Evolutionary conservation across 1,139 yeast genomes (phyloP), one percentile per base, ranked within the genome.

Genomic region (Diutina catenulata): DNA sequence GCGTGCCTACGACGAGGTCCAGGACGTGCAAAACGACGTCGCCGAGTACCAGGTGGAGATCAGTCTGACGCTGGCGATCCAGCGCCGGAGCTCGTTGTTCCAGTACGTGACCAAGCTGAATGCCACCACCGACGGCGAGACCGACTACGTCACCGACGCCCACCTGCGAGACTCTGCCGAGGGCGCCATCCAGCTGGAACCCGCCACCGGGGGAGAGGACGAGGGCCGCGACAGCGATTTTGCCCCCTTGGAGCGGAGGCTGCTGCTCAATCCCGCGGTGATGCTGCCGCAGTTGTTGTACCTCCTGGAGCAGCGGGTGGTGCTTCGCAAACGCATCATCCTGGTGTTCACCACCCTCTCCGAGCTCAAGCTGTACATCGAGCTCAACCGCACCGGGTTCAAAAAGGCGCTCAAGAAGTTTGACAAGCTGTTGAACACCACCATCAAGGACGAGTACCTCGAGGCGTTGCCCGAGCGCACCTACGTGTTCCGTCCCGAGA

Each of bases 371-470:
- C 75, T 84, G 0, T 79, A 60, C 49, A 68, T 78, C 40, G 86
- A 79, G 48, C 61, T 79, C 47, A 79, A 79, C 52, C 69, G 72
- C 42, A 74, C 80, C 15, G 86, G 84, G 15, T 78, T 78, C 55
- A 66, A 70, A 42, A 79, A 79, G 47, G 81, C 81, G 16, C 64
- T 76, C 45, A 79, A 79, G 48, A 79, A 79, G 51, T 78, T 77
- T 49, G 87, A 79, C 53, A 79, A 78, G 53, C 72, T 77, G 4
- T 57, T 79, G 43, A 57, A 65, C 39, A 62, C 70, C 6, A 49
- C 55, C 33, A 47, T 66, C 40, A 66, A 66, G 42, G 67, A 58
- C 37, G 59, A 51, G 8, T 67, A 64, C 46, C 51, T 67, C 41
- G 45, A 47, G 20, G 49, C 50, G 27, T 55, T 67, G 33, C 60